Evolutionary conservation across 2,329 filamentous ascomycete species (phyloP), one percentile per base, ranked within the genome.

Genomic region (Aspergillus sp.): DNA sequence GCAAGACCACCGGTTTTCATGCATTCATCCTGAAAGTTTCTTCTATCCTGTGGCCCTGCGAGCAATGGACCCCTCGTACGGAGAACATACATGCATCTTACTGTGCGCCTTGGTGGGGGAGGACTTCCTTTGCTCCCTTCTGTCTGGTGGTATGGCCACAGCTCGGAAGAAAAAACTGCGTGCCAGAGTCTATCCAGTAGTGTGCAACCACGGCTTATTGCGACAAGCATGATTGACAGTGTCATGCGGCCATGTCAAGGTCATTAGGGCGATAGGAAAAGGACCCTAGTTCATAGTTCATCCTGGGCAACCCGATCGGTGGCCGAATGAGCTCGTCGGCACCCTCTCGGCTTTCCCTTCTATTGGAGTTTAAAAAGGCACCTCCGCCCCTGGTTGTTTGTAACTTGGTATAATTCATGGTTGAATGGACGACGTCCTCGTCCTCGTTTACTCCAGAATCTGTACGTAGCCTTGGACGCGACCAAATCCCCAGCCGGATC

Each of bases 401-500:
- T 22, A 22, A 22, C 22, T 29, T 45, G 16, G 22, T 31, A 52
- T 42, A n/a, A 7, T 7, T 29, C 9, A 9, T 29, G 26, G 7
- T 29, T 9, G 7, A 29, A 29, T 29, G 26, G 26, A 9, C 26
- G 26, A 6, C 26, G 26, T 9, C 26, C 24, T 42, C 24, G 26
- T 56, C 29, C 54, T 53, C 52, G 52, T 53, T 36, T 51, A 49
- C 42, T 52, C 20, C 51, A 24, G 32, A 32, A 26, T 54, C 49
- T 49, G 36, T 42, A 54, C 47, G 18, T 49, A 49, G 49, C 26
- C 49, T 61, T 53, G 50, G 26, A 20, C 39, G 29, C 53, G 42
- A 54, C 59, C 53, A 49, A 54, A 9, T 6, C 46, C 46, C 32
- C 47, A 29, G 18, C 52, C 32, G 45, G 49, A 22, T 49, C 61